Conservation (phyloP, 2,329 filamentous ascomycete genomes). For the Trichoderma endophyticum region DNA sequence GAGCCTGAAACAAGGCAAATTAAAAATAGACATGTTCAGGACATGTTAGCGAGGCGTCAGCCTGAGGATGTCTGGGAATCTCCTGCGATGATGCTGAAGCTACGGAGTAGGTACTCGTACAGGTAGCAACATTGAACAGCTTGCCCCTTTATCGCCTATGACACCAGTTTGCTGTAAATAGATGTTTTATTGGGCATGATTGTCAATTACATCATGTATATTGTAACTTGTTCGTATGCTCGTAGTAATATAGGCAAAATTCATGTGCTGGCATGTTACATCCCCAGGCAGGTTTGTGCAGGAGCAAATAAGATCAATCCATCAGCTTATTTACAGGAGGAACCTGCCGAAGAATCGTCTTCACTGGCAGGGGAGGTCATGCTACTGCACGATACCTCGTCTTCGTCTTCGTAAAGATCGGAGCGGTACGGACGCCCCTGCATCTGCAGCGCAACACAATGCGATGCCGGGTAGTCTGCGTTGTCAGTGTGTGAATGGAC, state of each 20-base stretch:
- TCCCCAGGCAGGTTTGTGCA: neutral
- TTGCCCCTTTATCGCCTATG: neutral
- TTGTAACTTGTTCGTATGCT: neutral
- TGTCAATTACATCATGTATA: neutral
- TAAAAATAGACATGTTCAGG: conserved; percentile 16
- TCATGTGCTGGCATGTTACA: conserved; percentile 1
- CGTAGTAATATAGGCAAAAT: neutral
- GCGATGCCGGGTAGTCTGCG: neutral
- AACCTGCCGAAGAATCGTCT: neutral
- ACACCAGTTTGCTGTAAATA: neutral
- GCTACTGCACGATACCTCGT: neutral
- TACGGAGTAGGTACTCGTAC: neutral
- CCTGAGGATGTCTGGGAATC: neutral
- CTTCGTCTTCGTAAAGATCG: neutral
- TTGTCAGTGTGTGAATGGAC: conserved; percentile 12
- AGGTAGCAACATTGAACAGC: neutral
- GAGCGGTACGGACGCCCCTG: conserved; percentile 1
- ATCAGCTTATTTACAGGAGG: conserved; percentile 6
- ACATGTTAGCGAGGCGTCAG: neutral
- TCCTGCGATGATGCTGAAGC: neutral
- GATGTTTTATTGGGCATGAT: neutral
- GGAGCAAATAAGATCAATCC: neutral
- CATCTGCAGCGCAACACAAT: conserved; percentile 13
- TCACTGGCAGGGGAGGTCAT: neutral
- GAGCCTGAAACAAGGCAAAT: conserved; percentile 10